phyloP scores from a whole-genome alignment of 2,329 filamentous ascomycete genomes.

The Hymenoscyphus repandus region DNA sequence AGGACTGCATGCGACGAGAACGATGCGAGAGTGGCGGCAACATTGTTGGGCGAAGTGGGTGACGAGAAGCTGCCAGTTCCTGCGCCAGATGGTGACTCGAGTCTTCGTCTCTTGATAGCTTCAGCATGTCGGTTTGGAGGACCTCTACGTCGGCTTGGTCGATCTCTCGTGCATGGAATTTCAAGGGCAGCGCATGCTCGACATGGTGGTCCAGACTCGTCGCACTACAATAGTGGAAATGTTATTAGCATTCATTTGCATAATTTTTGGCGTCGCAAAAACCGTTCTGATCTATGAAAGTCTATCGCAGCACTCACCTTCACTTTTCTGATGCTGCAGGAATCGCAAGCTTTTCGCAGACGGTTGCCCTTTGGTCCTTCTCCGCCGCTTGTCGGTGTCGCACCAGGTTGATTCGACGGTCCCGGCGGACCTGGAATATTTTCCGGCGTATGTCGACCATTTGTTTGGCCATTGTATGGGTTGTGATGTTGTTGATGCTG shows the following conservation, averaged over 20 bases:
- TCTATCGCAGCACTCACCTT: constrained; percentile 35
- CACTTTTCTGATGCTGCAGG: constrained; percentile 47
- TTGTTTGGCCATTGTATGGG: constrained; percentile 14
- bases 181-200: constrained; percentile 58
- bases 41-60: constrained; percentile 29
- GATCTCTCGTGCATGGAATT: constrained; percentile 62
- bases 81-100: constrained; percentile 28
- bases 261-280: background rate
- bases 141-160: constrained; percentile 57
- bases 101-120: constrained; percentile 56
- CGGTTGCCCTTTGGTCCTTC: constrained; percentile 31
- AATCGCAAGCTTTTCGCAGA: constrained; percentile 47
- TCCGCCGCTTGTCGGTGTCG: constrained; percentile 12
- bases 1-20: constrained; percentile 35
- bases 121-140: constrained; percentile 64
- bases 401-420: background rate
- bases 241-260: background rate
- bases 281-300: background rate
- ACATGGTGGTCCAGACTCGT: constrained; percentile 61
- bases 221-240: constrained; percentile 42
- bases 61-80: constrained; percentile 19
- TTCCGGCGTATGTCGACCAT: constrained; percentile 13
- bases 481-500: constrained; percentile 13
- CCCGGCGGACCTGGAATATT: constrained; percentile 3
- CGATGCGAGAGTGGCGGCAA: constrained; percentile 28